Conservation (phyloP, 345 rosid genomes). For the Acer negundo region DNA sequence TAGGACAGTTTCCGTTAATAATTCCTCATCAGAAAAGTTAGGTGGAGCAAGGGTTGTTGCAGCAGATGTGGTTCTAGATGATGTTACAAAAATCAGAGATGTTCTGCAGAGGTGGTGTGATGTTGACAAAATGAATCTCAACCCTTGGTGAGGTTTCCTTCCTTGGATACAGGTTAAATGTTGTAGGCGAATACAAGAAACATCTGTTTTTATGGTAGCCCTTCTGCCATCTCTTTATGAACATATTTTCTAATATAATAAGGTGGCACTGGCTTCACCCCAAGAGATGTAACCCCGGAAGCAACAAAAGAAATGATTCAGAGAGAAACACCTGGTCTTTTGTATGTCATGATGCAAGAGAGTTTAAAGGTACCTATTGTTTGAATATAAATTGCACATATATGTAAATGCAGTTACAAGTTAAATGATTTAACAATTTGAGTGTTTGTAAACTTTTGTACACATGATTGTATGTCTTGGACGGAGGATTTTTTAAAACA, state of each 20-base stretch:
- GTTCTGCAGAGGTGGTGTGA: constrained; percentile 80
- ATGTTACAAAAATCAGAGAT: constrained; percentile 66
- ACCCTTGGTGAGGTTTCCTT: constrained; percentile 65
- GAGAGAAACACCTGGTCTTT: constrained; percentile 90
- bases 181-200: not conserved
- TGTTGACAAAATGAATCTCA: constrained; percentile 71
- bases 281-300: constrained; percentile 97
- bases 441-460: not conserved
- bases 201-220: constrained; percentile 1
- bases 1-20: constrained; percentile 70
- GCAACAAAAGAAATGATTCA: constrained; percentile 83
- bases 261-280: constrained; percentile 97
- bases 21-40: constrained; percentile 79
- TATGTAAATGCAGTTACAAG: not conserved
- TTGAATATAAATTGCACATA: not conserved
- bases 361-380: constrained; percentile 70
- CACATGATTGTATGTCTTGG: not conserved
- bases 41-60: constrained; percentile 82
- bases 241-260: constrained; percentile 19
- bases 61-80: constrained; percentile 83
- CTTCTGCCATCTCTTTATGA: constrained; percentile 6
- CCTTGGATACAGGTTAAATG: not conserved
- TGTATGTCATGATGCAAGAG: constrained; percentile 92
- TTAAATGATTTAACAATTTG: not conserved
- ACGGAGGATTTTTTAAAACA: not conserved